A percentile compares a stretch with the other conserved stretches of the same genome.
Conservation (phyloP, 164 flowering plant species). For the Buxus sempervirens region DNA sequence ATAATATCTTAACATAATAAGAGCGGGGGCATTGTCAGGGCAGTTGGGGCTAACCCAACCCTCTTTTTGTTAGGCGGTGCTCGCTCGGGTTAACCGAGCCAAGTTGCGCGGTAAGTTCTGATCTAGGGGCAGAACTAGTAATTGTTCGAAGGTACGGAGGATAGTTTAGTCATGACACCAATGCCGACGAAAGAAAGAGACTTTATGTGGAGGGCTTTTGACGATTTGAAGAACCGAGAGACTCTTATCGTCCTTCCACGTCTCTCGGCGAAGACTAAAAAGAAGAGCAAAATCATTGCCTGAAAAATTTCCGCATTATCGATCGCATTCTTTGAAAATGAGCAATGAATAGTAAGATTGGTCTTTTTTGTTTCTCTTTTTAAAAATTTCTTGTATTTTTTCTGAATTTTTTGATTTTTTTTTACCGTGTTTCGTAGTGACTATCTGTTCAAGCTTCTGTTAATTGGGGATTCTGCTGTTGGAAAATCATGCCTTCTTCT, state of each 20-base stretch:
- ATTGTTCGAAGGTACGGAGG: no score
- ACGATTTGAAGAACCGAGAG: neutral
- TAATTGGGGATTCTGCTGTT: constrained; percentile 53
- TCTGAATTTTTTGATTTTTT: constrained; percentile 1
- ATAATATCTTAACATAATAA: no score
- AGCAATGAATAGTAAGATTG: constrained; percentile 45
- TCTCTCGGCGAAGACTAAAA: constrained; percentile 4
- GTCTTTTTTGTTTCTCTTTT: neutral
- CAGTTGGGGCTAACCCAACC: no score
- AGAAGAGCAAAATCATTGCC: neutral
- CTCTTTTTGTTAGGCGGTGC: no score
- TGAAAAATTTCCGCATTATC: neutral
- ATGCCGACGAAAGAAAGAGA: no score
- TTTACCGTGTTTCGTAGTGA: no score
- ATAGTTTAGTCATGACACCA: no score
- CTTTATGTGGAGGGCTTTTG: neutral
- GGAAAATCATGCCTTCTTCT: constrained; percentile 73
- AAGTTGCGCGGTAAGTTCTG: no score
- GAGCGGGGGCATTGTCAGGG: no score
- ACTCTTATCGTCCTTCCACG: neutral
- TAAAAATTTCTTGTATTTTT: neutral
- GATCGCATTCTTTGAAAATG: constrained; percentile 22
- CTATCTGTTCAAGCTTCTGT: constrained; percentile 49
- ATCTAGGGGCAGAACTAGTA: no score
- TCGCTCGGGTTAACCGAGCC: no score